Base-by-base conservation (phyloP, 2,329 filamentous ascomycete species). In the Colletotrichum sublineola region DNA sequence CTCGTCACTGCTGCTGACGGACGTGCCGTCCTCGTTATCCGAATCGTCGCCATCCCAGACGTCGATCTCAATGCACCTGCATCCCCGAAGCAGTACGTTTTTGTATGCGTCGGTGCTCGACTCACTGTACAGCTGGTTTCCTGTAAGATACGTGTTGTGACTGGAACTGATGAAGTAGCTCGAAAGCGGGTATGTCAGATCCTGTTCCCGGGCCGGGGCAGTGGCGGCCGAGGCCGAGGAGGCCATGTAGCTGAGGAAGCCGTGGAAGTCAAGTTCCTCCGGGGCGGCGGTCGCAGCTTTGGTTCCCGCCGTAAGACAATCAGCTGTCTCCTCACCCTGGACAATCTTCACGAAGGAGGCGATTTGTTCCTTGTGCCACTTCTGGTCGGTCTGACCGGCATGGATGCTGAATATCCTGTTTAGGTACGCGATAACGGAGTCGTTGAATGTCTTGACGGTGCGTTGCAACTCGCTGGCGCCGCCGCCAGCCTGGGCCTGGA, bases 81-180 rank as follows among this genome's bases (percentile, higher is more conserved):
- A 97, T 2, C 94, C 95, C 63, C 94, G 91, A 76, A 94, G 89
- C 68, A 98, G 85, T 12, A 95, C 94, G 63, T 92, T 92, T 75
- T 94, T 94, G 84, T 98, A 98, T 2, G 94, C 93, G 75, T 95
- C 93, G 0, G 94, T 94, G 79, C 95, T 97, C 64, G 94, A 96
- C 73, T 93, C 90, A 76, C 94, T 96, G 73, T 90, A 94, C 18
- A 97, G 90, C 84, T 98, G 95, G 79, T 96, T 93, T 33, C 95
- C 95, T 1, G 95, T 90, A 31, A 98, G 89, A 77, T 98, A 98
- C 0, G 95, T 98, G 82, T 98, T 98, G 86, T 98, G 95, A 68
- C 95, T 97, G 77, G 94, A 97, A 74, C 92, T 97, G 79, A 98
- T 94, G 82, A 94, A 97, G 82, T 98, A 98, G 82, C 94, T 95